A percentile compares a stretch with the other conserved stretches of the same genome.
These are phyloP conservation scores for Boletus coccyginus DNA, from an alignment of 768 basidiomycete species.

Conservation along the genomic window DNA sequence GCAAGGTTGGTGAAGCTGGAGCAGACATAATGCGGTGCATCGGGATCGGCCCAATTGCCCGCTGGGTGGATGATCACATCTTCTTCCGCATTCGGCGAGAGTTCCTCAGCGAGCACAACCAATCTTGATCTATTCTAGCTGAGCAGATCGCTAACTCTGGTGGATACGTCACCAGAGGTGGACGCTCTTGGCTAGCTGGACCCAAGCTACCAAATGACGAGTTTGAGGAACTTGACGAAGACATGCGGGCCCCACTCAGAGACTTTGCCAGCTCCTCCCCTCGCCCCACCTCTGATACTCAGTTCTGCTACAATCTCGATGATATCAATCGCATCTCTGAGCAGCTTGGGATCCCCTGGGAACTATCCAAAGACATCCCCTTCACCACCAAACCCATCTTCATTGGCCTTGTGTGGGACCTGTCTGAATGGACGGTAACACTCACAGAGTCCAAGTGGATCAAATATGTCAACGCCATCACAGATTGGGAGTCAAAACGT, in stretches of 20 bases:
- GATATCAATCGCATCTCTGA: background rate
- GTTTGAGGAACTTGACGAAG: background rate
- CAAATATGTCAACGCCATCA: background rate
- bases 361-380: background rate
- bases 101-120: background rate
- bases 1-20: background rate
- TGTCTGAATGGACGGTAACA: fast-evolving
- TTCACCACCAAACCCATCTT: background rate
- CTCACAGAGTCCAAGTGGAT: background rate
- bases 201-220: background rate
- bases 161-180: background rate
- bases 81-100: background rate
- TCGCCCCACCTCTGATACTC: fast-evolving
- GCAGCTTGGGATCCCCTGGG: background rate
- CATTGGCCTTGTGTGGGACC: background rate
- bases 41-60: background rate
- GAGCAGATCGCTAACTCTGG: background rate
- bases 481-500: fast-evolving
- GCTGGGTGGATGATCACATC: background rate
- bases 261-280: background rate
- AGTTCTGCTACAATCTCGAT: background rate
- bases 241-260: background rate
- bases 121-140: background rate
- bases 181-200: background rate
- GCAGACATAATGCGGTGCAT: background rate